Evolutionary conservation across 768 basidiomycete species (phyloP).

Genomic region (Thelephora ganbajun): DNA sequence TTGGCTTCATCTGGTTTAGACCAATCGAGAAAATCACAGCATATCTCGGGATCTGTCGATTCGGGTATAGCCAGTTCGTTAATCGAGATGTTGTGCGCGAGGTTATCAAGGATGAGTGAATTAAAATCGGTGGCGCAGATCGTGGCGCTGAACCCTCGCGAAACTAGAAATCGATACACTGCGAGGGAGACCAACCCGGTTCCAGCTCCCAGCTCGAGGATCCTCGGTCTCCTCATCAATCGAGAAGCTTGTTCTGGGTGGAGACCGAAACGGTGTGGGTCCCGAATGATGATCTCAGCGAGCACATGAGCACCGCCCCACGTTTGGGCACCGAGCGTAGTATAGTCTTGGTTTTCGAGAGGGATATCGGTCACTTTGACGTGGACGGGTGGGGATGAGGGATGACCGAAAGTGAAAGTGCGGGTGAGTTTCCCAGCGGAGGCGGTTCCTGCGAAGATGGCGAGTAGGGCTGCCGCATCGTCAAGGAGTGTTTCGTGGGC

Average conservation of each 20-base stretch:
- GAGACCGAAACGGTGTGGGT: slow-evolving; percentile 39
- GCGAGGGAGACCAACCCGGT: slow-evolving; percentile 39
- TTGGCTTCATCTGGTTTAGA: slow-evolving; percentile 11
- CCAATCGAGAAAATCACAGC: slow-evolving; percentile 26
- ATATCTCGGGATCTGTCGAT: slow-evolving; percentile 8
- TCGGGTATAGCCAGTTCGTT: slow-evolving; percentile 16
- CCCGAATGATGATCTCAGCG: slow-evolving; percentile 53
- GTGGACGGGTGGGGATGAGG: slow-evolving; percentile 11
- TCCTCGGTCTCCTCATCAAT: slow-evolving; percentile 14
- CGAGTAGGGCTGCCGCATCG: slow-evolving; percentile 46
- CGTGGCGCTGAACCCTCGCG: neutral
- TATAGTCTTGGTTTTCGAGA: slow-evolving; percentile 53
- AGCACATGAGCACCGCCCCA: slow-evolving; percentile 82
- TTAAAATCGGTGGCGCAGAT: slow-evolving; percentile 38
- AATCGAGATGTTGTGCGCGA: slow-evolving; percentile 25
- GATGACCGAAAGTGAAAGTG: slow-evolving; percentile 29
- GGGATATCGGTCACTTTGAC: slow-evolving; percentile 53
- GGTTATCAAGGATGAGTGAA: slow-evolving; percentile 31
- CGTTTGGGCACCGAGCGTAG: slow-evolving; percentile 73
- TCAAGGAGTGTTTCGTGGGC: slow-evolving; percentile 28
- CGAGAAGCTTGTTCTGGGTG: neutral
- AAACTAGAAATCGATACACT: slow-evolving; percentile 19
- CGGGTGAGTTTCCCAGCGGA: slow-evolving; percentile 47
- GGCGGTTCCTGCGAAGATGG: slow-evolving; percentile 47
- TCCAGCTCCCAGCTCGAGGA: slow-evolving; percentile 45